A percentile compares a stretch with the other conserved stretches of the same genome.
Conservation (phyloP, 805 yeast genomes). For the Saccharomycopsis oosterbeekiorum region DNA sequence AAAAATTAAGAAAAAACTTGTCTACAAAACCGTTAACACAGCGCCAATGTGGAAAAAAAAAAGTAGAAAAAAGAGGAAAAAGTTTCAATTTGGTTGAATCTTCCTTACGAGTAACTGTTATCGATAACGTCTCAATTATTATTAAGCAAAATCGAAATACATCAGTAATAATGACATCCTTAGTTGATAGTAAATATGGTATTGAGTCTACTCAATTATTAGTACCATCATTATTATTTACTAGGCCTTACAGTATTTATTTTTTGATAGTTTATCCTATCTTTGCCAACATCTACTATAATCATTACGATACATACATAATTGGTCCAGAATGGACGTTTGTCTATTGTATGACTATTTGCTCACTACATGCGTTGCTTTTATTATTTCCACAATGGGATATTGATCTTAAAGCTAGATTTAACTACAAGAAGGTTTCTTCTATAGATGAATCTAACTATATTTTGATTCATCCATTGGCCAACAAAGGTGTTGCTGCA, state of each 20-base stretch:
- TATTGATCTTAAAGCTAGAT: slow-evolving; percentile 53
- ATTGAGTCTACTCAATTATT: slow-evolving; percentile 15
- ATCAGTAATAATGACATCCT: not conserved
- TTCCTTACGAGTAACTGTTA: not conserved
- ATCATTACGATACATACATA: slow-evolving; percentile 63
- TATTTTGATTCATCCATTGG: slow-evolving; percentile 68
- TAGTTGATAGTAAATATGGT: slow-evolving; percentile 10
- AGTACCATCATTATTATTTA: slow-evolving; percentile 9
- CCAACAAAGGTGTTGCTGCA: slow-evolving; percentile 79
- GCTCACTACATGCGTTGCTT: slow-evolving; percentile 64
- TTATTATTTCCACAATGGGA: slow-evolving; percentile 95
- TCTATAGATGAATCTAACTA: slow-evolving; percentile 55
- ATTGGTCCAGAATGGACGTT: slow-evolving; percentile 95
- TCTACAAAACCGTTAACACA: too few relatives aligned
- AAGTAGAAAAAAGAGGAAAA: not conserved
- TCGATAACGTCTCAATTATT: not conserved
- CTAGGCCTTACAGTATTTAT: slow-evolving; percentile 10
- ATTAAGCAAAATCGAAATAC: not conserved
- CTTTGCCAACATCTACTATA: slow-evolving; percentile 15
- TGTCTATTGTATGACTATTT: slow-evolving; percentile 65
- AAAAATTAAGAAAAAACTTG: not conserved
- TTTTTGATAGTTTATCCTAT: slow-evolving; percentile 15
- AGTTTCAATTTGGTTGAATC: too few relatives aligned
- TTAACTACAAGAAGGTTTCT: slow-evolving; percentile 53
- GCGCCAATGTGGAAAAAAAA: not conserved